Percentiles rank a stretch among this genome's conserved stretches.
phyloP scores from a whole-genome alignment of 495 filamentous ascomycete species.

The Xylaria longipes region DNA sequence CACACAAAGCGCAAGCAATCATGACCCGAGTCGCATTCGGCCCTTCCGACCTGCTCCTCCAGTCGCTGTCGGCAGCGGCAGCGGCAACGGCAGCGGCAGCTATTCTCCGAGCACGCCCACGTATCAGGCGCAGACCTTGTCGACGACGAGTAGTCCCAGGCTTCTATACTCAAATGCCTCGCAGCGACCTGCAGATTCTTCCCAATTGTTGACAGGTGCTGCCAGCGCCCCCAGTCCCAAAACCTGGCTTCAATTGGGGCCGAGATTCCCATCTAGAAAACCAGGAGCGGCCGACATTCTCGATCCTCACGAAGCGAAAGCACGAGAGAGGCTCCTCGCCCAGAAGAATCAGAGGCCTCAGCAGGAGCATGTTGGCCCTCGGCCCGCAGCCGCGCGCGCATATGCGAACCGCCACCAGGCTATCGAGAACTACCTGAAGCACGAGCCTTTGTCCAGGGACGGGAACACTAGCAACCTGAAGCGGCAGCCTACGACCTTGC shows the following conservation, averaged over 20 bases:
- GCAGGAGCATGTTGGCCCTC: constrained; percentile 4
- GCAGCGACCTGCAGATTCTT: neutral
- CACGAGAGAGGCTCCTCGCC: constrained; percentile 30
- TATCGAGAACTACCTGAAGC: constrained; percentile 26
- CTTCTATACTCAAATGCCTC: neutral
- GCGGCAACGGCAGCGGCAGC: neutral
- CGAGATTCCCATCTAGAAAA: neutral
- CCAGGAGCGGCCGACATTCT: constrained; percentile 25
- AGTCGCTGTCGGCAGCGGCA: neutral
- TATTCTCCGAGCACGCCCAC: neutral
- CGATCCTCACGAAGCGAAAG: constrained; percentile 28
- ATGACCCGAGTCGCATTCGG: neutral
- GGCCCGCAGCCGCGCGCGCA: constrained; percentile 19
- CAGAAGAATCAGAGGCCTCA: constrained; percentile 15
- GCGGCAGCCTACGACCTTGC: neutral
- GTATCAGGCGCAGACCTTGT: neutral
- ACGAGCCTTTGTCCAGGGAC: constrained; percentile 9
- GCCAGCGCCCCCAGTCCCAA: neutral
- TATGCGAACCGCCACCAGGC: constrained; percentile 30
- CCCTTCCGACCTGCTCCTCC: neutral
- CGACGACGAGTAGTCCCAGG: neutral
- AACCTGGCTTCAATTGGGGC: neutral
- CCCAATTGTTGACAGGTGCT: neutral
- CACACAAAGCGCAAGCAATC: neutral
- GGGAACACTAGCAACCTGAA: neutral